These are phyloP conservation scores for Chlamydomonas sp. DNA, from an alignment of 139 green algal species.

Conservation along the genomic window DNA sequence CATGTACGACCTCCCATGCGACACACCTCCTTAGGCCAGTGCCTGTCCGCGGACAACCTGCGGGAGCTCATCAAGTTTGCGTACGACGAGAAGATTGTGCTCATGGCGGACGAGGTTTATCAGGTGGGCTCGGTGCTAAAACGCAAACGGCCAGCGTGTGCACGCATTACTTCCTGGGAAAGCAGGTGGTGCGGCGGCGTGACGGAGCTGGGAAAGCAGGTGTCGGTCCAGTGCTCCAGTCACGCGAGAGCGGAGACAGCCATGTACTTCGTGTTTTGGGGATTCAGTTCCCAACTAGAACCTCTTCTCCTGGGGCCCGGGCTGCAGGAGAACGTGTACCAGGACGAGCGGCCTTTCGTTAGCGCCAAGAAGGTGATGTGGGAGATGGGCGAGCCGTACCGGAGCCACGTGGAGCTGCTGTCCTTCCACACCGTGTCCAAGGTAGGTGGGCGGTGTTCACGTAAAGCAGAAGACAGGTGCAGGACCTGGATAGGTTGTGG, in stretches of 20 bases:
- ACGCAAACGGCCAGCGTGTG: no score
- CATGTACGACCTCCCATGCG: background rate
- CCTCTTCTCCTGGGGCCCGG: background rate
- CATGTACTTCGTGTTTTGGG: no score
- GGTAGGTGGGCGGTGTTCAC: background rate
- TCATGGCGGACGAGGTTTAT: constrained; percentile 94
- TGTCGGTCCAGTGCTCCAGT: no score
- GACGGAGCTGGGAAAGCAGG: no score
- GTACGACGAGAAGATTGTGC: constrained; percentile 75
- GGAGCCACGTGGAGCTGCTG: constrained; percentile 75
- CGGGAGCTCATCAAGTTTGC: constrained; percentile 82
- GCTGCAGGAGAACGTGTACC: constrained; percentile 51
- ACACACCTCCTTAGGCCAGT: constrained; percentile 59
- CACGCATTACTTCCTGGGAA: no score
- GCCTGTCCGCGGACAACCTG: constrained; percentile 73
- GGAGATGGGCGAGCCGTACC: constrained; percentile 76
- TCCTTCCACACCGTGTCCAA: constrained; percentile 88
- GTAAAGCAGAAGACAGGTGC: background rate
- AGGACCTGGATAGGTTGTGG: no score
- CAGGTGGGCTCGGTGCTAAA: constrained; percentile 55
- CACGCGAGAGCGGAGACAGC: no score
- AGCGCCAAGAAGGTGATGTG: constrained; percentile 82
- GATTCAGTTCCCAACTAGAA: no score
- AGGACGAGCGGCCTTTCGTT: constrained; percentile 88
- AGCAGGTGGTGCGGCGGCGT: no score